Conservation (phyloP, 306 rosid species). For the Ceratonia siliqua region DNA sequence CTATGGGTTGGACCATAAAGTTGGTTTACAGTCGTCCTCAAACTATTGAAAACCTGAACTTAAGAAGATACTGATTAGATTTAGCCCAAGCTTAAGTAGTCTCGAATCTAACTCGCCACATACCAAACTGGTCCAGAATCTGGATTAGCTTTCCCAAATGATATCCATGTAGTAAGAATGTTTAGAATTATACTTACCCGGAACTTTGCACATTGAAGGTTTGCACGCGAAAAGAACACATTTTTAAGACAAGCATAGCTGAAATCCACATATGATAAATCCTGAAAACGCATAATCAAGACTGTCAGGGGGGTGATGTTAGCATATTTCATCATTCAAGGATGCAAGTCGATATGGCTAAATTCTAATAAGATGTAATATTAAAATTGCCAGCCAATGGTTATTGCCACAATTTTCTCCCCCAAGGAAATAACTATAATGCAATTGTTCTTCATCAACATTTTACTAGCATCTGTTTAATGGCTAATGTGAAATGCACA, state of each 20-base stretch:
- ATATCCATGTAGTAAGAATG: constrained; percentile 15
- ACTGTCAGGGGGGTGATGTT: constrained; percentile 14
- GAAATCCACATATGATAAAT: constrained; percentile 81
- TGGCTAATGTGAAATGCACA: constrained; percentile 5
- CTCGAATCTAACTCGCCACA: constrained; percentile 13
- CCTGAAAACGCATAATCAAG: constrained; percentile 60
- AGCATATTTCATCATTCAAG: constrained; percentile 7
- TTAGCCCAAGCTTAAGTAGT: constrained; percentile 17
- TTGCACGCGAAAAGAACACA: constrained; percentile 89
- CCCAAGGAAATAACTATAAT: constrained; percentile 1
- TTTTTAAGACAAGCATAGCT: constrained; percentile 90
- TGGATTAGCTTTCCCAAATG: constrained; percentile 23
- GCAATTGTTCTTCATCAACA: constrained; percentile 4
- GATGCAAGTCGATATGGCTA: constrained; percentile 5
- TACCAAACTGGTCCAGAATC: not conserved
- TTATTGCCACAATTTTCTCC: constrained; percentile 7
- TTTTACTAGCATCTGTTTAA: not conserved
- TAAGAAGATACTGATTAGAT: constrained; percentile 19
- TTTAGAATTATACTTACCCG: constrained; percentile 58
- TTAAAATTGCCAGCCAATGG: not conserved
- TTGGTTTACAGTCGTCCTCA: not conserved
- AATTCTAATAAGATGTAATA: not conserved
- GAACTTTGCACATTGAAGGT: constrained; percentile 88
- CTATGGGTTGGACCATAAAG: constrained; percentile 8
- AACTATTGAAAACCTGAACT: constrained; percentile 25